Base-by-base conservation (phyloP, 306 rosid genomes). In the Cicer pinnatifidum region DNA sequence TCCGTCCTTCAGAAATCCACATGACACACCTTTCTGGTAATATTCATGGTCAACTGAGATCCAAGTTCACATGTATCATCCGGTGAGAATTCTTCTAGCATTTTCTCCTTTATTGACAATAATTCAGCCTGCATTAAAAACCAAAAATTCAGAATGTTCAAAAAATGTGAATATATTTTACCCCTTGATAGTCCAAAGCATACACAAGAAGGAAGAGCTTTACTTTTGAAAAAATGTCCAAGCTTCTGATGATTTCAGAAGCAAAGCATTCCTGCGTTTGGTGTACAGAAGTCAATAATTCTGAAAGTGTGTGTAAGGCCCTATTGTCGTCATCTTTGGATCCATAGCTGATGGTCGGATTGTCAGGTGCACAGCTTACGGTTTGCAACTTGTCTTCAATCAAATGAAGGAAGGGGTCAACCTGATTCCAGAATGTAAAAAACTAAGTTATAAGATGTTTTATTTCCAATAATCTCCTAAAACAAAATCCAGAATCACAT, bases 401-500 rank as follows among this genome's bases (percentile, higher is more conserved):
- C 70, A 93, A 74, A 13, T 8, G 75, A 69, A 93, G 91, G 86
- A 89, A 93, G 23, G 98, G 98, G 69, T 93, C 98, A 78, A 86
- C 83, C 97, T 93, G 88, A 78, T 52, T 40, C 19, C 73, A 66
- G 66, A 66, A 53, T 9, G 80, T 41, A 63, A 70, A 23, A 61
- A 57, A 45, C 59, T 17, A 69, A 60, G 50, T 37, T 51, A 54
- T 45, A 61, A 38, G 66, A 38, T 58, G 15, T 11, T 58, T 43
- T 53, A 63, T 57, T 63, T 65, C 37, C 65, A 65, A 72, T 12
- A 82, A 40, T 51, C 46, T 44, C 15, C 11, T 57, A 43, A 37
- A 45, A 59, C 11, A 60, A 50, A 73, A 48, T 68, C 65, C 46
- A 47, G 40, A 71, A 46, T 65, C 58, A 65, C 57, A 53, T 71